Base-by-base conservation (phyloP, 2,329 filamentous ascomycete genomes). In the Chaetomium strumarium region DNA sequence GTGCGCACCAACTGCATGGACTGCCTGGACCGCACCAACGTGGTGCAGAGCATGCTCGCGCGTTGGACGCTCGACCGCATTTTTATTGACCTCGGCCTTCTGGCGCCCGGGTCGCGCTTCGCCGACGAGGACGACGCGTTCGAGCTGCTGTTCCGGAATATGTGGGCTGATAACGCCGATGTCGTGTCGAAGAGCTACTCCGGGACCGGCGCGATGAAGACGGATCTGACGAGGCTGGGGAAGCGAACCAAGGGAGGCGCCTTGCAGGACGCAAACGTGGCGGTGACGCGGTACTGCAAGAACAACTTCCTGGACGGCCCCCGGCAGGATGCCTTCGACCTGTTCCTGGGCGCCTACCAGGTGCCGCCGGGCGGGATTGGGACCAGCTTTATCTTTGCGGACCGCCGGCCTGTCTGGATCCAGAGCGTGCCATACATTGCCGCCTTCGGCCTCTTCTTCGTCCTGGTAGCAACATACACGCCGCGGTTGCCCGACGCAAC, bases 1-100 rank as follows among this genome's bases (percentile, higher is more conserved):
- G 91, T 99, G 58, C 85, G 93, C 49, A 96, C 93, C 37, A 99
- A 99, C 69, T 99, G 93, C 73, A 99, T 99, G 93, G 93, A 99
- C 71, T 99, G 95, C 61, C 80, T 99, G 13, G 93, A 99, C 70
- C 87, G 93, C 49, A 99, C 93, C 49, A 99, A 99, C 63, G 91
- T 99, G 7, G 90, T 99, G 3, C 93, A 99, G 72, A 95, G 90
- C 68, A 96, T 97, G 87, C 81, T 99, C 53, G 93, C 88, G 10
- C 86, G 92, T 47, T 91, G 85, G 80, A 88, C 89, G 13, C 75
- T 99, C 38, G 91, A 91, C 56, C 85, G 90, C 59, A 93, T 96
- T 75, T 83, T 99, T 52, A 80, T 85, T 58, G 92, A 97, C 62
- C 74, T 90, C 3, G 91, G 91, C 34, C 74, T 96, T 47, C 80